Conservation (phyloP, 257 asterid species). For the Salvia miltiorrhiza region DNA sequence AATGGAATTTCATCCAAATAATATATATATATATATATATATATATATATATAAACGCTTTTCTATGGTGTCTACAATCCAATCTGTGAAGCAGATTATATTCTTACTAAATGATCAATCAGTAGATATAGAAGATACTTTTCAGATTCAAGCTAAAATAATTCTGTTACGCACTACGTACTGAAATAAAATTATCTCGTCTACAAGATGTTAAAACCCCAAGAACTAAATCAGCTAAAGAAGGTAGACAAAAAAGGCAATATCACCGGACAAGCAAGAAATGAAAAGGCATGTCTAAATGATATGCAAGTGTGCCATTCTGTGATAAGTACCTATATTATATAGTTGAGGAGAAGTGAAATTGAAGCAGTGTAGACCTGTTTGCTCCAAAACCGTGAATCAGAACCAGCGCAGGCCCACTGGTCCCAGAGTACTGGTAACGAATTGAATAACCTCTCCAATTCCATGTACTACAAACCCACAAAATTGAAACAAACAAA, state of each 20-base stretch:
- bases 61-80: not conserved
- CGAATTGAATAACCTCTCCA: slow-evolving; percentile 88
- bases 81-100: not conserved
- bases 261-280: not conserved
- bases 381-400: slow-evolving; percentile 99
- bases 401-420: slow-evolving; percentile 82
- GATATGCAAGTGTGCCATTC: slow-evolving; percentile 15
- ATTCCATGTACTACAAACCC: slow-evolving; percentile 62
- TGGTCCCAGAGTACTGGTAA: slow-evolving; percentile 69
- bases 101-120: not conserved
- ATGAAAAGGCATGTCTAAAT: not conserved
- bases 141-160: not conserved
- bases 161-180: not conserved
- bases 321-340: slow-evolving; percentile 57
- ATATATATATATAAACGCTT: not conserved
- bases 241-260: not conserved
- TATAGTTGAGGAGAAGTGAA: slow-evolving; percentile 58
- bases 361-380: slow-evolving; percentile 79
- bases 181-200: not conserved
- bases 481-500: slow-evolving; percentile 5
- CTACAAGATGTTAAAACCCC: not conserved
- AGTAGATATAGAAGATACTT: not conserved
- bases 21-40: too few species aligned
- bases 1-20: too few species aligned
- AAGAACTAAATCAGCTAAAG: not conserved